phyloP scores from a whole-genome alignment of 805 yeast species.

The Lachancea lanzarotensis region DNA sequence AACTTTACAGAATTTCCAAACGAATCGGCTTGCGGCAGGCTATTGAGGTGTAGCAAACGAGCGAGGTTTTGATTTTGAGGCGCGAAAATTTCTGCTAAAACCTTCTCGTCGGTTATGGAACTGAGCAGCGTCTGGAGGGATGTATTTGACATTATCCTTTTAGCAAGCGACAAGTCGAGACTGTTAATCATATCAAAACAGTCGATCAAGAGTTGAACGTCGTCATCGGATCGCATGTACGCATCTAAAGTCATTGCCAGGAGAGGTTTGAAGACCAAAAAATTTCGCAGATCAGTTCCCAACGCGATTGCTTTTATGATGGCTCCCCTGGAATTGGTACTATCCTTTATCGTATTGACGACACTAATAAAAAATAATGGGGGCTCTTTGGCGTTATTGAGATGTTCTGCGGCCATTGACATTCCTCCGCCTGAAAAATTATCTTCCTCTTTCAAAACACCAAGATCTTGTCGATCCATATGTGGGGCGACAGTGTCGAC shows the following conservation, averaged over 20 bases:
- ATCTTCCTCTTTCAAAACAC: slow-evolving; percentile 15
- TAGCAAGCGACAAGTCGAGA: slow-evolving; percentile 19
- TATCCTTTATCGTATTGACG: slow-evolving; percentile 43
- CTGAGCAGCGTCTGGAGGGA: slow-evolving; percentile 19
- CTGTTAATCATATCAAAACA: slow-evolving; percentile 24
- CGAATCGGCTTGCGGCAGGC: slow-evolving; percentile 13
- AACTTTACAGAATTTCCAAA: slow-evolving; percentile 19
- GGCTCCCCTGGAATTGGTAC: slow-evolving; percentile 48
- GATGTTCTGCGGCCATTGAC: background rate
- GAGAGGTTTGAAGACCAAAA: slow-evolving; percentile 54
- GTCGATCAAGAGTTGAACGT: slow-evolving; percentile 14
- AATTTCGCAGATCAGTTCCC: slow-evolving; percentile 47
- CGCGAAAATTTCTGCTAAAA: slow-evolving; percentile 12
- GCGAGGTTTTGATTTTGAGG: slow-evolving; percentile 2
- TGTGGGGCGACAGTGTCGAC: slow-evolving; percentile 8
- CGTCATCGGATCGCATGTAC: slow-evolving; percentile 19
- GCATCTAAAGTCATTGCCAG: slow-evolving; percentile 44
- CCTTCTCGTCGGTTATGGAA: slow-evolving; percentile 17
- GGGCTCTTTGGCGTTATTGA: slow-evolving; percentile 9
- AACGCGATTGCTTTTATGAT: slow-evolving; percentile 53
- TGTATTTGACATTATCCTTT: slow-evolving; percentile 12
- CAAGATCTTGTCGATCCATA: slow-evolving; percentile 9
- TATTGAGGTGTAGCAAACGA: slow-evolving; percentile 12
- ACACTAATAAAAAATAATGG: slow-evolving; percentile 51
- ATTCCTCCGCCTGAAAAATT: background rate